Evolutionary conservation across 805 yeast species (phyloP).

Genomic region (Ogataea ganodermae): DNA sequence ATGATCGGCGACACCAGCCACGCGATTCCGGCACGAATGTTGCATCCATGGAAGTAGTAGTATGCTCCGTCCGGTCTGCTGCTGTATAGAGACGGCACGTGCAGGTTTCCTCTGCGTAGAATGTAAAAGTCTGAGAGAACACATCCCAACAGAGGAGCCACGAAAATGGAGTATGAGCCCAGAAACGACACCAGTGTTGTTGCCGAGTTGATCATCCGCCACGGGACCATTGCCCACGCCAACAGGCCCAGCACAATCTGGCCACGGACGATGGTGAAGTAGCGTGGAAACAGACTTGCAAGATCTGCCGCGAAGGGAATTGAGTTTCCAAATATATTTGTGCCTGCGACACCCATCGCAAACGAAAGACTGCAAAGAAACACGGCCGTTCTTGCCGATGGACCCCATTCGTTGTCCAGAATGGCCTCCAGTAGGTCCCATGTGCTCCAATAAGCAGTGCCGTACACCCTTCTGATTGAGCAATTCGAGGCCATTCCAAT

Average conservation of each 20-base stretch:
- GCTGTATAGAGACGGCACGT: constrained; percentile 25
- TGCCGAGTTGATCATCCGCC: constrained; percentile 25
- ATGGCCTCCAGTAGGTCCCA: constrained; percentile 33
- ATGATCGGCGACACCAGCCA: constrained; percentile 26
- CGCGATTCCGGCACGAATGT: constrained; percentile 19
- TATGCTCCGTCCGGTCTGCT: constrained; percentile 19
- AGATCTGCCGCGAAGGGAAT: constrained; percentile 32
- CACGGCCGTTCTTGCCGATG: constrained; percentile 31
- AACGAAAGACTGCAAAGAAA: constrained; percentile 22
- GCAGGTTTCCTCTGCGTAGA: constrained; percentile 24
- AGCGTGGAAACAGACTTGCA: constrained; percentile 30
- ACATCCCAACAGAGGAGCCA: constrained; percentile 26
- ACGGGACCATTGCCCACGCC: constrained; percentile 29
- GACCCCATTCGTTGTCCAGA: constrained; percentile 30
- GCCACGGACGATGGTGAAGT: constrained; percentile 31
- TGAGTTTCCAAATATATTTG: constrained; percentile 33
- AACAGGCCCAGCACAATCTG: constrained; percentile 23
- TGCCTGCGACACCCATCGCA: constrained; percentile 32
- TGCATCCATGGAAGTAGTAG: constrained; percentile 21
- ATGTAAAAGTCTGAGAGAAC: constrained; percentile 24
- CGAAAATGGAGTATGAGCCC: constrained; percentile 26
- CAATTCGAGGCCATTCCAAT: constrained; percentile 26
- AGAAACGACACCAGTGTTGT: constrained; percentile 24
- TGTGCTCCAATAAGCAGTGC: constrained; percentile 32
- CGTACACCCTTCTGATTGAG: constrained; percentile 23